phyloP scores from a whole-genome alignment of 1,284 basidiomycete genomes.

The Xerocomus minutiporus region DNA sequence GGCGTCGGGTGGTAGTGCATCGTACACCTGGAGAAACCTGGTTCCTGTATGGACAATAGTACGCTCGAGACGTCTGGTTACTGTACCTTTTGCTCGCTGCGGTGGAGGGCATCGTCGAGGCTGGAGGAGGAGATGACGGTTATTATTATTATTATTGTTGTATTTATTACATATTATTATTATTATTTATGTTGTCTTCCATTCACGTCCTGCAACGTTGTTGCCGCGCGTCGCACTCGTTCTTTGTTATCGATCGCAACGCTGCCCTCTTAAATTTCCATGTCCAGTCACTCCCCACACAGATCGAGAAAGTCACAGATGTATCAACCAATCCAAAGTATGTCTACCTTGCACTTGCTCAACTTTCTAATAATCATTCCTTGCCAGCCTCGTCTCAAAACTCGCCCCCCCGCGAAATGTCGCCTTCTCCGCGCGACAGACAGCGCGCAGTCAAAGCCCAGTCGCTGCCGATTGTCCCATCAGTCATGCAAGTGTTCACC shows the following conservation, averaged over 20 bases:
- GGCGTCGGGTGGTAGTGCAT: conserved; percentile 42
- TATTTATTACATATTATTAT: background rate
- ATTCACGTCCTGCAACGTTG: conserved; percentile 26
- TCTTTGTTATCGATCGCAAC: conserved; percentile 28
- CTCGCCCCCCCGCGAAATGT: conserved; percentile 56
- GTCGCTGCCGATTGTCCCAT: conserved; percentile 58
- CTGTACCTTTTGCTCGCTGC: conserved; percentile 9
- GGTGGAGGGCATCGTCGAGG: conserved; percentile 11
- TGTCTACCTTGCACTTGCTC: conserved; percentile 10
- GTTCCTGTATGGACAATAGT: background rate
- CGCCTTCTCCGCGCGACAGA: conserved; percentile 63
- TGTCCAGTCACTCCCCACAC: conserved; percentile 62
- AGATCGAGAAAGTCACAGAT: conserved; percentile 43
- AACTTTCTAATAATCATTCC: too few species aligned
- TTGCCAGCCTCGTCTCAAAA: conserved; percentile 26
- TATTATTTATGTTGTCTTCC: conserved; percentile 18
- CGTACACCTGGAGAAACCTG: conserved; percentile 42
- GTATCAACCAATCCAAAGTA: conserved; percentile 37
- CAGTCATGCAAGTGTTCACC: conserved; percentile 47
- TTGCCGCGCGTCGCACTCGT: conserved; percentile 28
- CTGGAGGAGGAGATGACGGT: background rate
- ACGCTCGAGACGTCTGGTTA: background rate
- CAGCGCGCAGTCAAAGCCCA: conserved; percentile 55
- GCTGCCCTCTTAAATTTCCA: conserved; percentile 27
- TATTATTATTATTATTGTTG: too few species aligned